Base-by-base conservation (phyloP, 1,284 basidiomycete genomes). In the Taiwanofungus camphoratus region DNA sequence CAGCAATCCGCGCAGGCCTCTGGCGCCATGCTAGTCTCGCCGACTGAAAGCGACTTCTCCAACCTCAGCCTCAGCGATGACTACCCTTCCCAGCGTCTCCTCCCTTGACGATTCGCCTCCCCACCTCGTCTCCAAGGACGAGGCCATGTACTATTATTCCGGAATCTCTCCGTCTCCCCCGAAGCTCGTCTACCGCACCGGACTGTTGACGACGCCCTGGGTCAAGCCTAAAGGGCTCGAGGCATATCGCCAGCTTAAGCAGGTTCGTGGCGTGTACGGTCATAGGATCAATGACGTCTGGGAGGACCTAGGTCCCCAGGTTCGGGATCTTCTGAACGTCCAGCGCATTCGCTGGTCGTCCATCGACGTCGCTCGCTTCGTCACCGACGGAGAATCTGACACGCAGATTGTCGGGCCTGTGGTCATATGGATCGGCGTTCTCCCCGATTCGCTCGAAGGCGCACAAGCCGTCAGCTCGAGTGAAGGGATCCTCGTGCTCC, bases 341-440 rank as follows among this genome's bases (percentile, higher is more conserved):
- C 41, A 41, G 33, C 13, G 19, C 30, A 31, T 52, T 13, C 12
- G 12, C 4, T 53, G 41, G 36, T 42, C 51, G 15, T 36, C 43
- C 26, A 41, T 46, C 1, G 54, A 56, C 42, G 36, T 50, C 22
- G 44, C 41, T 26, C 47, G 49, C 23, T 46, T 56, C 24, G 15
- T n/a, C 22, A 36, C 24, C 15, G 38, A 31, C 24, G 45, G 15
- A 36, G 39, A 39, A 9, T 22, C 18, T 19, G 27, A 38, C 33
- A 36, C 36, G 26, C 11, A 15, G 27, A 19, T 21, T 19, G 15
- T 20, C 36, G 36, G 34, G 5, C 55, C 59, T 21, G 48, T 53
- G 39, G 21, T 58, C 39, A 35, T 63, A 20, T 61, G 54, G 55
- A 49, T 66, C 4, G 64, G 64, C 7, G 60, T 66, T 5, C 30